Evolutionary conservation across 306 rosid genomes (phyloP), one percentile per base, ranked within the genome.

Genomic region (Pterocarpus macrocarpus): DNA sequence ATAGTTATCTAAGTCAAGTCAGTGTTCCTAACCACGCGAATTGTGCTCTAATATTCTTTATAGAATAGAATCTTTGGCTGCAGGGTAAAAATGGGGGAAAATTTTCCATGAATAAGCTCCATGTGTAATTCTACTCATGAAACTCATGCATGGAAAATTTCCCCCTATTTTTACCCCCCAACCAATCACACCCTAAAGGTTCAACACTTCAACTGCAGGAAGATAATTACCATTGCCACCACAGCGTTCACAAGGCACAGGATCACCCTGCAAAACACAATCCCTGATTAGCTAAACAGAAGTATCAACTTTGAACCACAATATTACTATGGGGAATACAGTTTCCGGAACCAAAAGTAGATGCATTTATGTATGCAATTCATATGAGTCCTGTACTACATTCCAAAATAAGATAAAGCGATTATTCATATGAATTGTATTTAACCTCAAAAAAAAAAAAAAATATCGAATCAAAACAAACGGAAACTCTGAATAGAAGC

Each of bases 181-280:
- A 22, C 28, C 28, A 22, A 22, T 22, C 28, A 22, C 28, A 22
- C 47, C 47, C 6, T 6, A 6, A 10, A 43, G 47, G 6, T 43
- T 7, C 47, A 16, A 2, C 9, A 69, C 12, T 44, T 69, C 17
- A 38, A 81, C 68, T 15, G 30, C 13, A 75, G 75, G 64, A 72
- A 73, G 58, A 36, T 17, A 76, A 44, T 88, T 87, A 94, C 98
- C 98, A 53, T 94, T 94, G 76, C 98, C 98, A 47, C 84, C 98
- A 76, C 98, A 94, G n/a, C 94, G 94, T 75, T 86, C 97, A 83
- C 98, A 94, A 75, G 98, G 90, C 82, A 92, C 91, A 14, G 98
- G 98, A 85, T 90, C 98, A 8, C 98, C 98, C 98, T 94, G 92
- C 88, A 80, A 58, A 83, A 82, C 11, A 77, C 63, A 85, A 78